These are phyloP conservation scores for Cryptomeria japonica DNA, from an alignment of 75 land plant genomes.

Conservation along the genomic window DNA sequence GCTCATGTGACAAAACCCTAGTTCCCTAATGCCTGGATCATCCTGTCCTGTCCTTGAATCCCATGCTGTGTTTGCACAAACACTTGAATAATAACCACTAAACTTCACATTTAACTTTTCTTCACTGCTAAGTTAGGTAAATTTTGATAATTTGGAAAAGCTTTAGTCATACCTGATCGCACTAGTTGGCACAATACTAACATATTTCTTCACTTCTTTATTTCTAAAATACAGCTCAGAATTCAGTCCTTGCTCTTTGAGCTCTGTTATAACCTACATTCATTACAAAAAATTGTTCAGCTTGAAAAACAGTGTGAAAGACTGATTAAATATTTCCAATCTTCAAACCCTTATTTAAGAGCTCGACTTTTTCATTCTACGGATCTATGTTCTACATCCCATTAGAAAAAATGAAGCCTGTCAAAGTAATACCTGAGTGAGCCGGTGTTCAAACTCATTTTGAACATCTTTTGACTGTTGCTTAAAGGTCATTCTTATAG, in stretches of 20 bases:
- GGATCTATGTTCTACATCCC: not conserved
- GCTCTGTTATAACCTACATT: slow-evolving; percentile 70
- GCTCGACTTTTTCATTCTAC: not conserved
- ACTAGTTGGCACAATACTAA: slow-evolving; percentile 96
- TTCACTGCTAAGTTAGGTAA: not conserved
- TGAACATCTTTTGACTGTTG: slow-evolving; percentile 76
- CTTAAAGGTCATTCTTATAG: slow-evolving; percentile 69
- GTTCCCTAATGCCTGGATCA: not conserved
- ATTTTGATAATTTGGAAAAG: not conserved
- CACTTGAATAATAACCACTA: not conserved
- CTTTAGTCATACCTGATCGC: slow-evolving; percentile 66
- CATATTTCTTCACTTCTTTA: slow-evolving; percentile 74
- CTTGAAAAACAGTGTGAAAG: not conserved
- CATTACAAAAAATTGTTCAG: not conserved
- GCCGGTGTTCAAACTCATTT: slow-evolving; percentile 78
- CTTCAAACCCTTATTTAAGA: not conserved
- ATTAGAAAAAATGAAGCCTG: not conserved
- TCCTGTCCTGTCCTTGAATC: not conserved
- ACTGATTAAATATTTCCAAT: not conserved
- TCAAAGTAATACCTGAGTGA: slow-evolving; percentile 47
- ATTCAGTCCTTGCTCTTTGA: slow-evolving; percentile 94
- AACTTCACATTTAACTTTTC: not conserved
- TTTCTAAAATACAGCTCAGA: slow-evolving; percentile 94
- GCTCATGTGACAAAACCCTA: not conserved
- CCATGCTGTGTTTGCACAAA: not conserved